phyloP scores from a whole-genome alignment of 805 yeast genomes.

The Candida fluviatilis region DNA sequence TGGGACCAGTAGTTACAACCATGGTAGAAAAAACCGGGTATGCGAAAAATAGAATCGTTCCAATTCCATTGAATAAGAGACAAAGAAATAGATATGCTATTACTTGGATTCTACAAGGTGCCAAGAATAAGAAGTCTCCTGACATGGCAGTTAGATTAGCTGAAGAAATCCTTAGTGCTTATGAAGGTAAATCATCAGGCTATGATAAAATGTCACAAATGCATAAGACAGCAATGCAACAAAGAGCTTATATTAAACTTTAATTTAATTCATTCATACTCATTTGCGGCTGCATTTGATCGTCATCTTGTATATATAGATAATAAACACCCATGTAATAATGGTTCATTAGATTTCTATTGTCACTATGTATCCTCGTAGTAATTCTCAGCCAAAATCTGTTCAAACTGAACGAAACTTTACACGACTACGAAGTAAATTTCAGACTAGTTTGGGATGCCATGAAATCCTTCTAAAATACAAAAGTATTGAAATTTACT shows the following conservation, averaged over 20 bases:
- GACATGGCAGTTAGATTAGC: constrained; percentile 86
- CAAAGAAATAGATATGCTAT: constrained; percentile 87
- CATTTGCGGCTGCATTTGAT: background rate
- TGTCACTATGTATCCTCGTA: too few species aligned
- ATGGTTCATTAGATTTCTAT: too few species aligned
- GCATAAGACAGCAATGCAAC: constrained; percentile 84
- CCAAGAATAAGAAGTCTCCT: constrained; percentile 70
- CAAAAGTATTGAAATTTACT: too few species aligned
- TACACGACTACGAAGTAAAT: too few species aligned
- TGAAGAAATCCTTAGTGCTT: constrained; percentile 80
- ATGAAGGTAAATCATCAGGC: constrained; percentile 74
- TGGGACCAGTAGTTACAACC: constrained; percentile 81
- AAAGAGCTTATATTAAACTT: constrained; percentile 70
- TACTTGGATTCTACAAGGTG: constrained; percentile 84
- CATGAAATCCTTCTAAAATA: too few species aligned
- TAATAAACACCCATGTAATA: background rate
- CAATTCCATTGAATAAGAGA: constrained; percentile 75
- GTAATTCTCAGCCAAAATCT: too few species aligned
- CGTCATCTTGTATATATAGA: background rate
- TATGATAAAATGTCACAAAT: constrained; percentile 77
- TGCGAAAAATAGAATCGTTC: constrained; percentile 78
- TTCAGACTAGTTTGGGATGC: too few species aligned
- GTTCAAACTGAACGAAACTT: too few species aligned
- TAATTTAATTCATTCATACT: constrained; percentile 7
- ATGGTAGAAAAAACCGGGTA: constrained; percentile 77